These are phyloP conservation scores for Globisporangium cylindrosporum DNA, from an alignment of 352 stramenopile species.

Conservation along the genomic window DNA sequence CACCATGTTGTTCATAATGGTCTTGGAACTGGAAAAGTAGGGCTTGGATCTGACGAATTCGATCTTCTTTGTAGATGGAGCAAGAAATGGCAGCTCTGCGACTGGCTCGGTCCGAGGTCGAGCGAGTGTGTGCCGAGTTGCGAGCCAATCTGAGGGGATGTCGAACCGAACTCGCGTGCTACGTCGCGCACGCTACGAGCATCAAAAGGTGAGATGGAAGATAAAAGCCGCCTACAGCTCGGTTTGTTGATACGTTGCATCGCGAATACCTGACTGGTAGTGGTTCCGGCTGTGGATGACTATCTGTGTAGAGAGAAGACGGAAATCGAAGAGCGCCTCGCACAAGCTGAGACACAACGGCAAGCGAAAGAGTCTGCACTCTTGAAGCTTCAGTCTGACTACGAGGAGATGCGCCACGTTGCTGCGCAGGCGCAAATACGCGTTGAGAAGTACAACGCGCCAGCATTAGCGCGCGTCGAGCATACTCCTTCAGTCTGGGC, in stretches of 20 bases:
- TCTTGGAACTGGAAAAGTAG: too few relatives aligned
- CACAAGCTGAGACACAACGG: conserved; percentile 31
- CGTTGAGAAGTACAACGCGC: conserved; percentile 25
- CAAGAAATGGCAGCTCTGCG: conserved; percentile 42
- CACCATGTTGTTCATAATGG: too few relatives aligned
- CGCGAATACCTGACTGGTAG: not conserved
- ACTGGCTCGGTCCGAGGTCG: conserved; percentile 33
- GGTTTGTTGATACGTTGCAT: not conserved
- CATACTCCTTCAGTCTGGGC: not conserved
- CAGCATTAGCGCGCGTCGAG: conserved; percentile 10
- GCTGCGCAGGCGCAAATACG: conserved; percentile 40
- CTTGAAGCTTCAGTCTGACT: conserved; percentile 26
- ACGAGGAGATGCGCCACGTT: conserved; percentile 39
- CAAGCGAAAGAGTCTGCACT: conserved; percentile 37
- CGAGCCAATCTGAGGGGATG: conserved; percentile 43
- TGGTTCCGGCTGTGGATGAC: too few relatives aligned
- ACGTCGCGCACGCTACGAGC: conserved; percentile 37
- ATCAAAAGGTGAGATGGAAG: conserved; percentile 37
- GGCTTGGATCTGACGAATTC: not conserved
- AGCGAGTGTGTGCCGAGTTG: conserved; percentile 47
- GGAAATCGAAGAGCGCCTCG: conserved; percentile 44
- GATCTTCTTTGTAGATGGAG: conserved; percentile 36
- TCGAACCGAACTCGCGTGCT: conserved; percentile 49
- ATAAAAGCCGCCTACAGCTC: not conserved
- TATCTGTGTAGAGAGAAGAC: conserved; percentile 41